Percentiles rank a stretch among this genome's conserved stretches.
Conservation (phyloP, 1,139 yeast genomes). For the Suhomyces guaymorum region DNA sequence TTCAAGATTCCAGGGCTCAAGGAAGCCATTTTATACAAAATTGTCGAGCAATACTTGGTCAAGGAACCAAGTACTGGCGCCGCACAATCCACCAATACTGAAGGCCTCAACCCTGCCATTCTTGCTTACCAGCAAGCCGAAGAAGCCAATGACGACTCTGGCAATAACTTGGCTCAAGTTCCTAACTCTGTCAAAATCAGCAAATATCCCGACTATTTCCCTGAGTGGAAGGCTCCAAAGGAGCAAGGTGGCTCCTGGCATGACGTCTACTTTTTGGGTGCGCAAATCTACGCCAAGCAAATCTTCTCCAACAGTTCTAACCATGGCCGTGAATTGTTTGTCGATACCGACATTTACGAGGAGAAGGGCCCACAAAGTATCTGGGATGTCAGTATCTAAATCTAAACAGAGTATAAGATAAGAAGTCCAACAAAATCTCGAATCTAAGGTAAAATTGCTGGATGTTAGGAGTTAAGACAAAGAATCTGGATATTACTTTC, state of each 20-base stretch:
- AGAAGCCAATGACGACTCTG: constrained; percentile 23
- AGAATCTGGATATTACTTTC: no score
- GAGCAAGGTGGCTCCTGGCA: constrained; percentile 63
- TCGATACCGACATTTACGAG: constrained; percentile 71
- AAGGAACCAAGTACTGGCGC: constrained; percentile 35
- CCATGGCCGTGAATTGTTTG: constrained; percentile 63
- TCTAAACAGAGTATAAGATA: no score
- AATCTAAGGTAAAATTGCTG: no score
- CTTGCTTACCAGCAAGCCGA: constrained; percentile 47
- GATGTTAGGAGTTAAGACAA: no score
- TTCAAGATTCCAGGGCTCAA: constrained; percentile 72
- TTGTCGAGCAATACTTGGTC: constrained; percentile 60
- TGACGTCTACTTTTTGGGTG: constrained; percentile 79
- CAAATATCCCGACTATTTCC: constrained; percentile 86
- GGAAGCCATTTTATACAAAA: constrained; percentile 62
- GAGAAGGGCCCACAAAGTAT: constrained; percentile 76
- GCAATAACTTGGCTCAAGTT: constrained; percentile 54
- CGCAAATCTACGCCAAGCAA: constrained; percentile 84
- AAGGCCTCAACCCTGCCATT: constrained; percentile 43
- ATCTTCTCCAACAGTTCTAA: constrained; percentile 65
- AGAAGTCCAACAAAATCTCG: no score
- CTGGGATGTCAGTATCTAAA: constrained; percentile 50
- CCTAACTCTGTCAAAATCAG: constrained; percentile 72
- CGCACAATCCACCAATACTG: constrained; percentile 23
- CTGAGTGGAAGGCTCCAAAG: constrained; percentile 85